Base-by-base conservation (phyloP, 768 basidiomycete species). In the Tulasnella sp. region DNA sequence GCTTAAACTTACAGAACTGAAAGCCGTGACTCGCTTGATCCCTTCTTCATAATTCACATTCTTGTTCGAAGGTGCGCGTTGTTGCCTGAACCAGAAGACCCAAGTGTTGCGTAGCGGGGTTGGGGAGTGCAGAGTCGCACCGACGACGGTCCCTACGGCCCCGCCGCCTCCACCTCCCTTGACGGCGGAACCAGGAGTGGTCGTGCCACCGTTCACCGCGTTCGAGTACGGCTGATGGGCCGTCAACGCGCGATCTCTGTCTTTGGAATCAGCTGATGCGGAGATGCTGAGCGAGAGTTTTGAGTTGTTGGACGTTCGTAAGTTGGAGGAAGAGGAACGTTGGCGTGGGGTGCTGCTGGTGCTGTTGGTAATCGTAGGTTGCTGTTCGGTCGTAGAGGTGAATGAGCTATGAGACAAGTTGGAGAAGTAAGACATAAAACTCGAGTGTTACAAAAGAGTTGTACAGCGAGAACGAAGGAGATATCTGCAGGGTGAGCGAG, bases 11-110 rank as follows among this genome's bases (percentile, higher is more conserved):
- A 94, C 93, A 6, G 94, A 96, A 79, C 92, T 90, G 81, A 96
- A 97, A 5, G 93, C 90, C 6, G 94, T 90, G 68, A 98, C 90
- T 83, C 91, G 92, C 84, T 94, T 94, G 81, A 98, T 97, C 37
- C 95, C 94, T 81, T 97, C 95, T 81, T 97, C 96, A 81, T 98
- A 97, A 81, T 89, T 95, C n/a, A 67, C 58, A 78, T 93, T 90
- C 84, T 96, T 97, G 78, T 92, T 94, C 17, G 94, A 94, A 19
- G 94, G 93, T 1, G 92, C 86, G 78, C 93, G 91, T 82, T 97
- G 94, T 81, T 94, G 92, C 78, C 93, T 89, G 85, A 94, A 96
- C 91, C 92, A 96, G 82, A 94, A 94, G 7, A 93, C 88, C 94
- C 94, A 96, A 29, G 75, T 76, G 69, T 71, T 25, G 39, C 75